Conservation (phyloP, 108 stramenopile species). For the Aurantiochytrium sp. region DNA sequence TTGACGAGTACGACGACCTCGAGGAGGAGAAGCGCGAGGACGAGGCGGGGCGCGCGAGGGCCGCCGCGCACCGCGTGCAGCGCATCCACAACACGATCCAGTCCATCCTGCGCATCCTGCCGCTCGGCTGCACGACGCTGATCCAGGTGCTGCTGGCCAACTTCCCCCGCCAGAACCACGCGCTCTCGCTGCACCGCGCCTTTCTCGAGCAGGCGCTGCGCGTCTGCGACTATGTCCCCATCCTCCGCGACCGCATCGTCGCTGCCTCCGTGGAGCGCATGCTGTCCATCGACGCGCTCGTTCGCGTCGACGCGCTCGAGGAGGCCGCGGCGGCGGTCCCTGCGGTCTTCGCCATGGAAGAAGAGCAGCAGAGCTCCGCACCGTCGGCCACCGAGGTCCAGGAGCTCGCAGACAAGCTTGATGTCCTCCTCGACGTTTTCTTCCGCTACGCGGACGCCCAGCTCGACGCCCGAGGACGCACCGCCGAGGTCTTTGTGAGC, state of each 20-base stretch:
- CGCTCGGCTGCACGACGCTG: conserved; percentile 17
- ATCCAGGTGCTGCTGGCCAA: background rate
- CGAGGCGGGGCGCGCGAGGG: background rate
- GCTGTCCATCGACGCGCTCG: background rate
- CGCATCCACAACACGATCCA: background rate
- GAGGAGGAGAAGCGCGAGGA: background rate
- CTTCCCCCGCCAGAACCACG: background rate
- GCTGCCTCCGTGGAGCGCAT: background rate
- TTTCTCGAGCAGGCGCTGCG: background rate
- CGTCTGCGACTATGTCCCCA: conserved; percentile 1
- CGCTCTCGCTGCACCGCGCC: background rate
- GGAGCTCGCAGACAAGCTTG: conserved; percentile 7
- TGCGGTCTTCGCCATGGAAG: background rate
- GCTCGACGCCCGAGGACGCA: background rate
- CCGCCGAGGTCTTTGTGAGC: background rate
- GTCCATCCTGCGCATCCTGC: background rate
- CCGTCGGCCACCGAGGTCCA: background rate
- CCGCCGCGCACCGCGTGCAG: background rate
- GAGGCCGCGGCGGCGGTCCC: background rate
- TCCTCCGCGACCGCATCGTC: background rate
- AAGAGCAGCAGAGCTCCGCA: background rate
- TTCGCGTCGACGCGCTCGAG: background rate
- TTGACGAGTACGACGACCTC: background rate
- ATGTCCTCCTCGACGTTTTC: background rate
- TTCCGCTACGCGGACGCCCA: background rate